Base-by-base conservation (phyloP, 2,329 filamentous ascomycete genomes). In the Leptosphaerulina australis region DNA sequence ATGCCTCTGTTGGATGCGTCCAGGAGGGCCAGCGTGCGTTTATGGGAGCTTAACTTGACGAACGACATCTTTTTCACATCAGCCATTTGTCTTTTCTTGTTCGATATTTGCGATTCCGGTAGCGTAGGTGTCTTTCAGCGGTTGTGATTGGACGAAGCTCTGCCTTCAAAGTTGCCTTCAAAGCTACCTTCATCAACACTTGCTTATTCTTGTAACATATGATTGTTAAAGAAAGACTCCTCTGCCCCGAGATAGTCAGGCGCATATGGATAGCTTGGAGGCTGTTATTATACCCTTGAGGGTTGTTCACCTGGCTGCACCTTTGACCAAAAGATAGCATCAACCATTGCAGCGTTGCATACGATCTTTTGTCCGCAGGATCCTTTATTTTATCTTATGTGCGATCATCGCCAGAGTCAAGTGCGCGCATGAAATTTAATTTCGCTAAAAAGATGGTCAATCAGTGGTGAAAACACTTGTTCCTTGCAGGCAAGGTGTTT, bases 281-380 rank as follows among this genome's bases (percentile, higher is more conserved):
- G 28, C 38, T 55, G 53, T 54, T 53, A 57, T 52, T 64, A 63
- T 66, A 65, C 64, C 63, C 60, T 63, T 62, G 58, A 56, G 58
- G 59, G 53, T 58, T 50, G 41, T 41, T 36, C 21, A 9, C 41
- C 18, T 33, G 25, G 15, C 31, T 41, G 28, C 6, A 14, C 30
- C 17, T 37, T 20, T 43, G 26, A 20, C 36, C 12, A 10, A 12
- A 22, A 51, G 12, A 45, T 46, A 51, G 43, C 41, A 34, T 38
- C n/a, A 41, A 30, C 9, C 7, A 33, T 44, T 48, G 40, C 29
- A 39, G 30, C 25, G 24, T 36, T 50, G 33, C 46, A 34, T 44
- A 20, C 20, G 26, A 38, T 26, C 11, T 12, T 15, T 5, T 9
- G 12, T n/a, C 4, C 14, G 25, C 20, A 17, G 14, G 5, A 10